These are phyloP conservation scores for Vachellia collinsii DNA, from an alignment of 306 rosid species.

Conservation along the genomic window DNA sequence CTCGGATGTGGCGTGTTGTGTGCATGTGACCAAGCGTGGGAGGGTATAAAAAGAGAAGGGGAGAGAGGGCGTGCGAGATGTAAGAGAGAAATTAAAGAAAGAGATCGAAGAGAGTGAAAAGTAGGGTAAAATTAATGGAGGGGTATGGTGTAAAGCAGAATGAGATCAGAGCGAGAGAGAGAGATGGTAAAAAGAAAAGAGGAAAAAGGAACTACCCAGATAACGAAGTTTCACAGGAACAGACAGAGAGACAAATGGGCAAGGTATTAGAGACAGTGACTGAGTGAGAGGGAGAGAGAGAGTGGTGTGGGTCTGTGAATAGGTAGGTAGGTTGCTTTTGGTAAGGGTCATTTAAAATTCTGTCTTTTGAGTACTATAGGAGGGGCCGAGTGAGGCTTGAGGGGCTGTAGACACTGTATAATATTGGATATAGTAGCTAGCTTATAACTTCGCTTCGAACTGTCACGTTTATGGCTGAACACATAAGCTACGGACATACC, in stretches of 20 bases:
- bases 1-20: too few relatives aligned
- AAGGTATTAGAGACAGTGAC: constrained; percentile 33
- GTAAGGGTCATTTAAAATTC: constrained; percentile 40
- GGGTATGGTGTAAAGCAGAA: constrained; percentile 33
- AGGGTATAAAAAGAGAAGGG: constrained; percentile 44
- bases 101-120: constrained; percentile 13
- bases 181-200: constrained; percentile 30
- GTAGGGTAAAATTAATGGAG: constrained; percentile 30
- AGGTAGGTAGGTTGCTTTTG: constrained; percentile 11
- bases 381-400: neutral
- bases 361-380: too few relatives aligned
- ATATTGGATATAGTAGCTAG: neutral
- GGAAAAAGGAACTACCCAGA: constrained; percentile 32
- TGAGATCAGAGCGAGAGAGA: constrained; percentile 5
- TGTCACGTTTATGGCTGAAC: too few relatives aligned
- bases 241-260: constrained; percentile 66
- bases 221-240: constrained; percentile 49
- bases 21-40: neutral
- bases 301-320: neutral
- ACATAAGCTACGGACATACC: constrained; percentile 12
- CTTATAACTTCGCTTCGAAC: neutral
- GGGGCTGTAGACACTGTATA: neutral
- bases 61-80: too few relatives aligned
- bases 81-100: neutral
- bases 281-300: neutral